A percentile compares a stretch with the other conserved stretches of the same genome.
phyloP scores from a whole-genome alignment of 1,139 yeast species.

The Williopsis jadinii region DNA sequence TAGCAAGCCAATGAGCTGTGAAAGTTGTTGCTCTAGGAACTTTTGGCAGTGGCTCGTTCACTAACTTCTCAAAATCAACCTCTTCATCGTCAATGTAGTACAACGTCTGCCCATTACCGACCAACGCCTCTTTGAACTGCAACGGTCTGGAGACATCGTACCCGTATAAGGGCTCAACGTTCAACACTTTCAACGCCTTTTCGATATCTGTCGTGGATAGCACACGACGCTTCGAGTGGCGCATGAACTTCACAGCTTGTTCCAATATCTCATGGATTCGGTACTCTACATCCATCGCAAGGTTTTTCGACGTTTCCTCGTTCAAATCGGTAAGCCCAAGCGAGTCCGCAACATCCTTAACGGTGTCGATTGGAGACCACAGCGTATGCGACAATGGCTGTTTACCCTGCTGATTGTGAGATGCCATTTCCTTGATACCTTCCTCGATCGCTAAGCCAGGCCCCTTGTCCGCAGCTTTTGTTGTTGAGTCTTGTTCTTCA shows the following conservation, averaged over 20 bases:
- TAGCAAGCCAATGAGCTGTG: slow-evolving; percentile 98
- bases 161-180: slow-evolving; percentile 83
- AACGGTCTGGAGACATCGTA: slow-evolving; percentile 55
- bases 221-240: slow-evolving; percentile 83
- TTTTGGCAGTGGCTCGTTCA: slow-evolving; percentile 90
- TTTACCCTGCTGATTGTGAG: neutral
- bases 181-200: slow-evolving; percentile 74
- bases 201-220: slow-evolving; percentile 78
- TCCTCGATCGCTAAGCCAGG: no score
- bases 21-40: slow-evolving; percentile 90
- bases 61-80: slow-evolving; percentile 87
- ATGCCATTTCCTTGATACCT: slow-evolving; percentile 2
- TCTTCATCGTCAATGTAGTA: slow-evolving; percentile 89
- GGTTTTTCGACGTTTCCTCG: slow-evolving; percentile 88
- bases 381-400: slow-evolving; percentile 63
- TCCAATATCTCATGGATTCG: slow-evolving; percentile 92
- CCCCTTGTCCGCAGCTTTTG: no score
- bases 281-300: slow-evolving; percentile 98
- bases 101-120: slow-evolving; percentile 90
- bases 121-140: slow-evolving; percentile 72
- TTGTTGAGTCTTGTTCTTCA: no score
- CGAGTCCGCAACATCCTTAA: slow-evolving; percentile 91
- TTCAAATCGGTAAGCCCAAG: slow-evolving; percentile 72
- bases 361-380: slow-evolving; percentile 98
- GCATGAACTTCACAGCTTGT: slow-evolving; percentile 92